Conservation (phyloP, 495 filamentous ascomycete species). For the Penicillium lividum region DNA sequence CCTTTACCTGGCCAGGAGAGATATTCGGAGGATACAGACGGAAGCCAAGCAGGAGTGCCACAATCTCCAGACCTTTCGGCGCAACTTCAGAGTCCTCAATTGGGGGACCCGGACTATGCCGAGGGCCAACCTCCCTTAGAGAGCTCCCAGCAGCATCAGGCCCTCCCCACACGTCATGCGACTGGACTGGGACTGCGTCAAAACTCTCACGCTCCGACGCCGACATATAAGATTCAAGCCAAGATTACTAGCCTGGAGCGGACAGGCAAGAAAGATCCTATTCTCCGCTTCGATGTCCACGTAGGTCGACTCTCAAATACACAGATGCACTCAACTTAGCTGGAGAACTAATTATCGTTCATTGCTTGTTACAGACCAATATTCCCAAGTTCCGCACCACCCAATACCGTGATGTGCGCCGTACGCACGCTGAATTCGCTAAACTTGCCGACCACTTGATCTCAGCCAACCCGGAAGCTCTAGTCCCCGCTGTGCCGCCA, state of each 20-base stretch:
- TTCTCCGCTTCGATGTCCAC: slow-evolving; percentile 95
- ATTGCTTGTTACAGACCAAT: slow-evolving; percentile 69
- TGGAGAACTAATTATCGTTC: not conserved
- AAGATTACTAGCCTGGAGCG: slow-evolving; percentile 93
- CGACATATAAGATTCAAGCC: slow-evolving; percentile 80
- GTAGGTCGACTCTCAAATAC: slow-evolving; percentile 52
- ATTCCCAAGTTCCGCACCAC: slow-evolving; percentile 96
- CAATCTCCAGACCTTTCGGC: slow-evolving; percentile 46
- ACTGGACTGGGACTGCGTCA: slow-evolving; percentile 44
- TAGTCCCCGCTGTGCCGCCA: slow-evolving; percentile 96
- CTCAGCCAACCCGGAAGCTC: slow-evolving; percentile 91
- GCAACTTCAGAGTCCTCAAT: slow-evolving; percentile 44
- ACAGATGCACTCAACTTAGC: not conserved
- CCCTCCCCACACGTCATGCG: slow-evolving; percentile 49
- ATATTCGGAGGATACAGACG: slow-evolving; percentile 43
- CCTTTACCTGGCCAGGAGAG: slow-evolving; percentile 46
- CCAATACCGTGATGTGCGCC: slow-evolving; percentile 94
- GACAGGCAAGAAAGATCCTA: slow-evolving; percentile 91
- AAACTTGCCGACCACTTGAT: slow-evolving; percentile 95
- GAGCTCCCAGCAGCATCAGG: slow-evolving; percentile 48
- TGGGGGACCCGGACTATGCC: slow-evolving; percentile 40
- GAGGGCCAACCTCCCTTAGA: slow-evolving; percentile 37
- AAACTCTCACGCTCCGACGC: slow-evolving; percentile 46
- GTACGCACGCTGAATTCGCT: slow-evolving; percentile 91
- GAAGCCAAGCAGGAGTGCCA: slow-evolving; percentile 15